Conservation (phyloP, 441 rosid genomes). For the Sinapis alba region DNA sequence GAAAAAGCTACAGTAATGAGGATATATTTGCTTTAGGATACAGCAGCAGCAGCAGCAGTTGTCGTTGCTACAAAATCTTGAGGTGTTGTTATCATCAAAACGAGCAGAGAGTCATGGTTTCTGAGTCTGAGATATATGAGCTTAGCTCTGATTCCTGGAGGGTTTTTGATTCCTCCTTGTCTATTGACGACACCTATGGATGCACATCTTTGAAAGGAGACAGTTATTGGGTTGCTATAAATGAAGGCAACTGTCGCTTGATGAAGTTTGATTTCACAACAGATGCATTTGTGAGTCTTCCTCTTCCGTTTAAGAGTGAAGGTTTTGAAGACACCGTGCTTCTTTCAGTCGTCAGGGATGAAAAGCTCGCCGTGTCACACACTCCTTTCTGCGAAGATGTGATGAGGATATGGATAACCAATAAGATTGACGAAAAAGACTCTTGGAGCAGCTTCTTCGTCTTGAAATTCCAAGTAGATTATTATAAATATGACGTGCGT, state of each 20-base stretch:
- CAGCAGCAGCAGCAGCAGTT: background rate
- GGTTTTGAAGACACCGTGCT: background rate
- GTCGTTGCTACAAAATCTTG: background rate
- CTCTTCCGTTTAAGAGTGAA: background rate
- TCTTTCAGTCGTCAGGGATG: background rate
- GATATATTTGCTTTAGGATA: background rate
- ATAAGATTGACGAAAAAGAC: no score
- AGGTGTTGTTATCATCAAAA: background rate
- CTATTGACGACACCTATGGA: background rate
- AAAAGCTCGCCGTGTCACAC: no score
- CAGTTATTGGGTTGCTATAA: background rate
- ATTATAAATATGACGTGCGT: no score
- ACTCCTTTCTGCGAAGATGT: no score
- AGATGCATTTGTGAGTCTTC: background rate
- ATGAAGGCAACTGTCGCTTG: background rate
- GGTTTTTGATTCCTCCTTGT: constrained; percentile 12
- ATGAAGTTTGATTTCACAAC: background rate
- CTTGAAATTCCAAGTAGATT: no score
- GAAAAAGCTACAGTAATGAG: background rate
- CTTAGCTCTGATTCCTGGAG: background rate
- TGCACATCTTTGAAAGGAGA: background rate
- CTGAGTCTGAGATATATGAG: background rate
- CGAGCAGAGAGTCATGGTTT: background rate
- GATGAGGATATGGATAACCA: no score
- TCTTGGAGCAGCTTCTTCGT: no score